These are phyloP conservation scores for Ustilago tritici DNA, from an alignment of 1,284 basidiomycete genomes.

Conservation along the genomic window DNA sequence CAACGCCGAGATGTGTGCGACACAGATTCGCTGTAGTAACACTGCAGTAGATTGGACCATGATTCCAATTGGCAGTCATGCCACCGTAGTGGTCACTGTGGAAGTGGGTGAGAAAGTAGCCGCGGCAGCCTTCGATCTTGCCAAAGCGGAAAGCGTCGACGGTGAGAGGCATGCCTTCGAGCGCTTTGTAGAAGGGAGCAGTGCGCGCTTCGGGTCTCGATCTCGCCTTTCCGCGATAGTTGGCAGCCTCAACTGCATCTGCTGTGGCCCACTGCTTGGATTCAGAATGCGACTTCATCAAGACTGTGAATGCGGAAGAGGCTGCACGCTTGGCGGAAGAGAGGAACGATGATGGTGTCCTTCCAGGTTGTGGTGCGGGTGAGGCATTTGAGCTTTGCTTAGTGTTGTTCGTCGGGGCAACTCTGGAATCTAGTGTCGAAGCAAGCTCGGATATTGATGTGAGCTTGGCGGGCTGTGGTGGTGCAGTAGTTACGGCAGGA, in stretches of 20 bases:
- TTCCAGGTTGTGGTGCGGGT: neutral
- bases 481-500: neutral
- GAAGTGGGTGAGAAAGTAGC: slow-evolving; percentile 80
- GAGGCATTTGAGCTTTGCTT: neutral
- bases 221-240: slow-evolving; percentile 48
- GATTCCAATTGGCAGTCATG: slow-evolving; percentile 79
- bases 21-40: slow-evolving; percentile 86
- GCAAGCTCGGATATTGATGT: slow-evolving; percentile 43
- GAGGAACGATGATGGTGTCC: slow-evolving; percentile 23
- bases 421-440: slow-evolving; percentile 17
- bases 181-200: slow-evolving; percentile 71
- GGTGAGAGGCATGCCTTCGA: slow-evolving; percentile 96
- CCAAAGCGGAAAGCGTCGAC: slow-evolving; percentile 96
- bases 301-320: slow-evolving; percentile 56
- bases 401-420: slow-evolving; percentile 16
- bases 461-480: slow-evolving; percentile 23
- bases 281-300: slow-evolving; percentile 60
- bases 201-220: slow-evolving; percentile 33
- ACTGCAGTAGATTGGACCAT: slow-evolving; percentile 94
- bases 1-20: slow-evolving; percentile 86
- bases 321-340: slow-evolving; percentile 30
- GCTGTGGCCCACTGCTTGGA: slow-evolving; percentile 61
- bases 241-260: slow-evolving; percentile 56
- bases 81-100: slow-evolving; percentile 72
- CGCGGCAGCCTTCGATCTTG: slow-evolving; percentile 84